Percentiles rank a stretch among this genome's conserved stretches.
Conservation (phyloP, 1,139 yeast species). For the Blastobotrys illinoisensis region DNA sequence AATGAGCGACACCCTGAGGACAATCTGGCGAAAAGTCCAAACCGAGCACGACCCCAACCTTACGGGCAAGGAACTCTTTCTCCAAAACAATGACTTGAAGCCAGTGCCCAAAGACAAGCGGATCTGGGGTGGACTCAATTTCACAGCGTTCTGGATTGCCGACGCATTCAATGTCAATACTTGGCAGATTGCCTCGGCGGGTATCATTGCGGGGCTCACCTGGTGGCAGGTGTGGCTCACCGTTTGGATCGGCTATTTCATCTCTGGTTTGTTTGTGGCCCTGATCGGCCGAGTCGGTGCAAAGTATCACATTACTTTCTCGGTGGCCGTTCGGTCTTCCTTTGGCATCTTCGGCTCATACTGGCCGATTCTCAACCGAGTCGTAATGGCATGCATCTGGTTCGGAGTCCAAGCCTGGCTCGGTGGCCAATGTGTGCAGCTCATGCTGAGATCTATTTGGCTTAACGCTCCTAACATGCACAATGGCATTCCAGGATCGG, state of each 20-base stretch:
- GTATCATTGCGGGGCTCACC: conserved; percentile 63
- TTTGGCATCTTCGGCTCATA: conserved; percentile 37
- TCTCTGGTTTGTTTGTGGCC: conserved; percentile 31
- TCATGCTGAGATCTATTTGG: conserved; percentile 44
- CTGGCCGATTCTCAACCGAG: conserved; percentile 37
- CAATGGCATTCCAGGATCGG: conserved; percentile 45
- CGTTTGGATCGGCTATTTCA: conserved; percentile 51
- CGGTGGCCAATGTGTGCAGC: conserved; percentile 75
- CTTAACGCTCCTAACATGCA: conserved; percentile 35
- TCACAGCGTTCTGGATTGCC: conserved; percentile 75
- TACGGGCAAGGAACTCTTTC: conserved; percentile 25
- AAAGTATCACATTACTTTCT: conserved; percentile 36
- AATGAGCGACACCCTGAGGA: neutral
- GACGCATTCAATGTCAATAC: conserved; percentile 85
- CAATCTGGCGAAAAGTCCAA: conserved; percentile 13
- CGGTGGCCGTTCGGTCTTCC: conserved; percentile 35
- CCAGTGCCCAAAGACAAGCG: conserved; percentile 66
- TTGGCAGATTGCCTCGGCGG: conserved; percentile 87
- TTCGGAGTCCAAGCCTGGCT: conserved; percentile 77
- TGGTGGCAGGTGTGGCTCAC: conserved; percentile 92
- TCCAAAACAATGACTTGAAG: conserved; percentile 65
- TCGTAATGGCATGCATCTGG: conserved; percentile 78
- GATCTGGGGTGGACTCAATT: conserved; percentile 78
- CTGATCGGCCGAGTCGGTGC: conserved; percentile 35
- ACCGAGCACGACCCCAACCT: conserved; percentile 21